A percentile compares a stretch with the other conserved stretches of the same genome.
Evolutionary conservation across 441 rosid genomes (phyloP).

Genomic region (Brassica hybrid): DNA sequence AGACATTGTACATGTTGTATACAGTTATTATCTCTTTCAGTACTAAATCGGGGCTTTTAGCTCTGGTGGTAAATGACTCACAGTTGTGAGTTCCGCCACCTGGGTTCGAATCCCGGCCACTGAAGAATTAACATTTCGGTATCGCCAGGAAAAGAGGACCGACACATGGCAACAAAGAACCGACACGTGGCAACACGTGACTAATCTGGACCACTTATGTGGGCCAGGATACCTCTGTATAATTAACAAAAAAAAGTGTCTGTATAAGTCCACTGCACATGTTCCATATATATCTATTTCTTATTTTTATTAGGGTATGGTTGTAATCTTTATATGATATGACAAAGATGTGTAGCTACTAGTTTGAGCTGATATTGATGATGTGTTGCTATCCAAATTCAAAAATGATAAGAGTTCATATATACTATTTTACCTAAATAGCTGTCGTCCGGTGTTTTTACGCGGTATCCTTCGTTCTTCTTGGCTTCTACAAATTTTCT

Average conservation of each 20-base stretch:
- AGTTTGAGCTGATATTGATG: not conserved
- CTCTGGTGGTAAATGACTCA: too few relatives aligned
- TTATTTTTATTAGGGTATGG: not conserved
- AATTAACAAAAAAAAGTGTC: not conserved
- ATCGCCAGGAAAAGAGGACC: too few relatives aligned
- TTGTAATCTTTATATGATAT: not conserved
- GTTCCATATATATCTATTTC: constrained; percentile 9
- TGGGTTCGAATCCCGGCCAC: too few relatives aligned
- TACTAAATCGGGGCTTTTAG: not conserved
- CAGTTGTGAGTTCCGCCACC: too few relatives aligned
- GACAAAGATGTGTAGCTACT: not conserved
- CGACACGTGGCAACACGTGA: too few relatives aligned
- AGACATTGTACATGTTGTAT: constrained; percentile 26
- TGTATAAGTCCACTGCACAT: constrained; percentile 4
- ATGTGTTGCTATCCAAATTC: not conserved
- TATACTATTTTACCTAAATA: not conserved
- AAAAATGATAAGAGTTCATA: not conserved
- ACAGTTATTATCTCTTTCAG: not conserved
- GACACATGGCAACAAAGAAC: too few relatives aligned
- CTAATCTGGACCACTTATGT: too few relatives aligned
- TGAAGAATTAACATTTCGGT: too few relatives aligned
- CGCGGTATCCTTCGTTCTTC: not conserved
- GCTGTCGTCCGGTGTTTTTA: not conserved
- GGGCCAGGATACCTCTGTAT: too few relatives aligned
- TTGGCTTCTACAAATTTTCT: not conserved